phyloP scores from a whole-genome alignment of 139 green algal species.

The Tetraselmis chui region DNA sequence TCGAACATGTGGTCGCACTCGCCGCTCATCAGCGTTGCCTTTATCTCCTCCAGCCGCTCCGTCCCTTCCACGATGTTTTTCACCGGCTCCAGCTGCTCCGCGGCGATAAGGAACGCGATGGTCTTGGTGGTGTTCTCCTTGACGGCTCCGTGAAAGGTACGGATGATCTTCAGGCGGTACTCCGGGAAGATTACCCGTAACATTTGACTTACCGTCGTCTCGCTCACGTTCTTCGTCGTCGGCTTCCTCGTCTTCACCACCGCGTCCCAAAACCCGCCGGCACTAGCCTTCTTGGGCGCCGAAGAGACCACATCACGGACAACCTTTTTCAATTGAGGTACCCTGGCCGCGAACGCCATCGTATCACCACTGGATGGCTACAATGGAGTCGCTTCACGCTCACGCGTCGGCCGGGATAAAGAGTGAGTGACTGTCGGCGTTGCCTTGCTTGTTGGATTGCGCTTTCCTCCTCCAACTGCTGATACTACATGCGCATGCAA shows the following conservation, averaged over 20 bases:
- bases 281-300: background rate
- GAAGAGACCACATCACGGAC: background rate
- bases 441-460: no score
- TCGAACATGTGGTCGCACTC: background rate
- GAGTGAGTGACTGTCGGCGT: no score
- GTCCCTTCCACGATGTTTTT: background rate
- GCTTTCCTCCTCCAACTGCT: no score
- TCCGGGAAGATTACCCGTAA: background rate
- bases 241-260: background rate
- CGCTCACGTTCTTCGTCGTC: background rate
- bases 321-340: background rate
- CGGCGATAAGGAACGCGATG: background rate
- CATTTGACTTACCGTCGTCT: background rate
- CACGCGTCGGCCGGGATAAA: no score
- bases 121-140: background rate
- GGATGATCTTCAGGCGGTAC: background rate
- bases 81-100: background rate
- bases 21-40: background rate
- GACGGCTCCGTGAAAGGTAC: background rate
- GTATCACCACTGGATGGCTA: no score
- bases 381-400: no score
- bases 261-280: background rate
- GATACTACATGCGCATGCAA: no score
- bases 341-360: background rate
- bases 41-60: background rate